A percentile compares a stretch with the other conserved stretches of the same genome.
These are phyloP conservation scores for Daldinia loculata DNA, from an alignment of 495 filamentous ascomycete species.

Conservation along the genomic window DNA sequence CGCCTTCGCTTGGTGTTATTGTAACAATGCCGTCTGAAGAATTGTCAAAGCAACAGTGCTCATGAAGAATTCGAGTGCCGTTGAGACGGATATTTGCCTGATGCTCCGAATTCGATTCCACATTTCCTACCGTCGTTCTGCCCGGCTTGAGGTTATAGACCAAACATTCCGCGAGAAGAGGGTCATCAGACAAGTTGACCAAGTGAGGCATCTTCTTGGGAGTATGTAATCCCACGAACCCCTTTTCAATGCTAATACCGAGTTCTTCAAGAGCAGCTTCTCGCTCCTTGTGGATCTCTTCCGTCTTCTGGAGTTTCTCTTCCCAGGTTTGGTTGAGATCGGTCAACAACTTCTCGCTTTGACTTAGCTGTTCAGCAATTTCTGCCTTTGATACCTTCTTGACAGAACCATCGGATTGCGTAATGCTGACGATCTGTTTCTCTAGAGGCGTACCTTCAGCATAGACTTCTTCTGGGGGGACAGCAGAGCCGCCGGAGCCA, in stretches of 20 bases:
- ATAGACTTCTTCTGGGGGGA: constrained; percentile 79
- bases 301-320: constrained; percentile 92
- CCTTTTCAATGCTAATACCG: constrained; percentile 98
- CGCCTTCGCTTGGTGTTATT: constrained; percentile 84
- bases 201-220: constrained; percentile 99
- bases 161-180: constrained; percentile 92
- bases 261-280: constrained; percentile 95
- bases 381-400: constrained; percentile 99
- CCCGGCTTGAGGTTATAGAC: constrained; percentile 99
- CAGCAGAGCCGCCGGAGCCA: constrained; percentile 54
- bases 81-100: constrained; percentile 91
- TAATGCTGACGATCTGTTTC: constrained; percentile 95
- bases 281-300: constrained; percentile 96
- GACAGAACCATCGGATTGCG: constrained; percentile 80
- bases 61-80: constrained; percentile 87
- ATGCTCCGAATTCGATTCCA: constrained; percentile 77
- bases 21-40: constrained; percentile 91
- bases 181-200: constrained; percentile 97
- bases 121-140: constrained; percentile 90
- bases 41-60: constrained; percentile 91
- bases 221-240: constrained; percentile 92
- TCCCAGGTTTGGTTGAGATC: constrained; percentile 99
- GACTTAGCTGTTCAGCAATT: constrained; percentile 93
- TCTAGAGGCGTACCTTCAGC: constrained; percentile 91
- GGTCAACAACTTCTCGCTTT: constrained; percentile 93